phyloP scores from a whole-genome alignment of 306 rosid species.

The Glycine soja region DNA sequence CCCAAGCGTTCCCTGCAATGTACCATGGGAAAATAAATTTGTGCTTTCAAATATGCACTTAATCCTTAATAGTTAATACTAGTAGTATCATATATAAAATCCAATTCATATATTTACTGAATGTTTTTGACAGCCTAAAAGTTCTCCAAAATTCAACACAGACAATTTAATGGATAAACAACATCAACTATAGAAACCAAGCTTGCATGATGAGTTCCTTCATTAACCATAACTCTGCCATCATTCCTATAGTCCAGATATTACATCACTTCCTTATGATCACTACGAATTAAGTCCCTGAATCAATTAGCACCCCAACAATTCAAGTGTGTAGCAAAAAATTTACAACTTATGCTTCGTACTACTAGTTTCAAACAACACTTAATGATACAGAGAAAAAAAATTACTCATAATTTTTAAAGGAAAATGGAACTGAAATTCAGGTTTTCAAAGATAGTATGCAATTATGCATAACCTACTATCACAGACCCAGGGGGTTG shows the following conservation, averaged over 20 bases:
- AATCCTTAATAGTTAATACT: too few relatives aligned
- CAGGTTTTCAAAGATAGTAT: not conserved
- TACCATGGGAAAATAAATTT: conserved; percentile 21
- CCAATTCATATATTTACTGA: too few relatives aligned
- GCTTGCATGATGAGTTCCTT: not conserved
- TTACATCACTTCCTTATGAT: not conserved
- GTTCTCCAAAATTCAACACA: conserved; percentile 20
- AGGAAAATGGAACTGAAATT: conserved; percentile 12
- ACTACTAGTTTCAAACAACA: conserved; percentile 26
- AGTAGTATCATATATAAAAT: not conserved
- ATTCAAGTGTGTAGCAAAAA: not conserved
- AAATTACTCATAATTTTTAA: not conserved
- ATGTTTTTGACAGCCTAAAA: conserved; percentile 13
- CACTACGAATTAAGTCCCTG: not conserved
- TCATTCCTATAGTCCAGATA: not conserved
- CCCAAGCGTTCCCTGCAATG: conserved; percentile 79
- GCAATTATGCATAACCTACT: conserved; percentile 59
- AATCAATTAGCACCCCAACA: conserved; percentile 5
- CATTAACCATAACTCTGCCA: not conserved
- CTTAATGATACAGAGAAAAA: not conserved
- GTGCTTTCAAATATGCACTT: conserved; percentile 7
- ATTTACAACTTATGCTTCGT: not conserved
- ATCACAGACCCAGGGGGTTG: conserved; percentile 97
- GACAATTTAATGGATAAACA: not conserved
- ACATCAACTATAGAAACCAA: conserved; percentile 20